These are phyloP conservation scores for Pyricularia grisea DNA, from an alignment of 2,329 filamentous ascomycete genomes.

Conservation along the genomic window DNA sequence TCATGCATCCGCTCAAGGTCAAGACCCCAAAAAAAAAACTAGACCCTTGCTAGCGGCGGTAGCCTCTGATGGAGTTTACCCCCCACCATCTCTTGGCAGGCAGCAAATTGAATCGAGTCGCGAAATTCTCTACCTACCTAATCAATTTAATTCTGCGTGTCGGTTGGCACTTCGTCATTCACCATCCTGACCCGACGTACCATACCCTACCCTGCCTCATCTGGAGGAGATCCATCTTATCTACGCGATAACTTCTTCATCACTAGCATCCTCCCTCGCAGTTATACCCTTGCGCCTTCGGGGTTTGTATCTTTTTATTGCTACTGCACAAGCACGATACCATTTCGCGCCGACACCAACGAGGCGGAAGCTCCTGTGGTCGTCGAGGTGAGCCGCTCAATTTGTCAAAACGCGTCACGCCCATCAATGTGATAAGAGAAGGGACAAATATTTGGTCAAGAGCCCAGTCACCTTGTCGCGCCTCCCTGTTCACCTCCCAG, in stretches of 20 bases:
- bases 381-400: conserved; percentile 11
- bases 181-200: neutral
- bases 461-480: neutral
- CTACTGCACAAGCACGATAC: neutral
- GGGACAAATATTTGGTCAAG: neutral
- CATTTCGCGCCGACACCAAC: conserved; percentile 8
- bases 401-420: conserved; percentile 2
- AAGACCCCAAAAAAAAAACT: neutral
- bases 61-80: neutral
- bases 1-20: neutral
- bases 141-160: neutral
- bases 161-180: neutral
- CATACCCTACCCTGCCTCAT: neutral
- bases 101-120: neutral
- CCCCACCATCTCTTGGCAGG: neutral
- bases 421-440: neutral
- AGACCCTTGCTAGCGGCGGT: neutral
- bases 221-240: neutral
- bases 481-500: neutral
- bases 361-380: conserved; percentile 5
- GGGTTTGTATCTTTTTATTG: neutral
- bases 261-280: neutral
- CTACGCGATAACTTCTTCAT: neutral
- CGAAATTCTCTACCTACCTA: neutral
- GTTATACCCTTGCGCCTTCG: neutral